These are phyloP conservation scores for Pythium guiyangense DNA, from an alignment of 352 stramenopile genomes.

Conservation along the genomic window DNA sequence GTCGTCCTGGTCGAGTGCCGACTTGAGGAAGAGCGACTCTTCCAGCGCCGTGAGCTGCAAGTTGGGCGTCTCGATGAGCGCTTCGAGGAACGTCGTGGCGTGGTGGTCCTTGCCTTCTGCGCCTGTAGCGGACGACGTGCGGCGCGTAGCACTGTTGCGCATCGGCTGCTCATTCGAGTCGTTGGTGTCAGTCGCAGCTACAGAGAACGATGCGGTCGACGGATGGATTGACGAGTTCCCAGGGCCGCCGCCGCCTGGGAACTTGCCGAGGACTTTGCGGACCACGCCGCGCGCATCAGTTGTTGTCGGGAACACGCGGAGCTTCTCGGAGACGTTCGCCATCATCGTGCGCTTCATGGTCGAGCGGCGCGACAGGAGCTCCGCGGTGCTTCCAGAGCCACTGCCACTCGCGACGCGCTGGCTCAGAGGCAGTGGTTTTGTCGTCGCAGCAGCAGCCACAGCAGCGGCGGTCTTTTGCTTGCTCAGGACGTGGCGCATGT, in stretches of 20 bases:
- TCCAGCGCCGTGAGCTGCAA: constrained; percentile 25
- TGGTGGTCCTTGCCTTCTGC: constrained; percentile 4
- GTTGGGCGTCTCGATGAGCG: constrained; percentile 29
- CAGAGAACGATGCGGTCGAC: background rate
- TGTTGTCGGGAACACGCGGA: constrained; percentile 17
- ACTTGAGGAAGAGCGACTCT: constrained; percentile 38
- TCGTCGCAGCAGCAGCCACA: constrained; percentile 3
- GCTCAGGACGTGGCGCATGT: constrained; percentile 13
- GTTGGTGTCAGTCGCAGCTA: background rate
- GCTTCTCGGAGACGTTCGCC: constrained; percentile 18
- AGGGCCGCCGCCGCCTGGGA: background rate
- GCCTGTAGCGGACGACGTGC: background rate
- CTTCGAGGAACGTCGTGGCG: constrained; percentile 13
- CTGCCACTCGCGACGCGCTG: background rate
- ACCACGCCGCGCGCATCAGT: constrained; percentile 10
- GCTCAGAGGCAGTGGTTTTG: constrained; percentile 6
- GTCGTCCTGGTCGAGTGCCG: constrained; percentile 38
- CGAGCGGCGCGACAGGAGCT: constrained; percentile 17
- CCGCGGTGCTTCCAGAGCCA: constrained; percentile 3
- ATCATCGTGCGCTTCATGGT: constrained; percentile 26
- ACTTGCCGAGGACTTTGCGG: constrained; percentile 6
- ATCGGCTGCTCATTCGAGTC: background rate
- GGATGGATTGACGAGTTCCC: constrained; percentile 1
- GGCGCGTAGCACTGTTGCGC: background rate
- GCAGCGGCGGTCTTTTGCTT: constrained; percentile 4